Percentiles rank a stretch among this genome's conserved stretches.
Evolutionary conservation across 2,329 filamentous ascomycete genomes (phyloP).

Genomic region (Diaporthe ilicicola): DNA sequence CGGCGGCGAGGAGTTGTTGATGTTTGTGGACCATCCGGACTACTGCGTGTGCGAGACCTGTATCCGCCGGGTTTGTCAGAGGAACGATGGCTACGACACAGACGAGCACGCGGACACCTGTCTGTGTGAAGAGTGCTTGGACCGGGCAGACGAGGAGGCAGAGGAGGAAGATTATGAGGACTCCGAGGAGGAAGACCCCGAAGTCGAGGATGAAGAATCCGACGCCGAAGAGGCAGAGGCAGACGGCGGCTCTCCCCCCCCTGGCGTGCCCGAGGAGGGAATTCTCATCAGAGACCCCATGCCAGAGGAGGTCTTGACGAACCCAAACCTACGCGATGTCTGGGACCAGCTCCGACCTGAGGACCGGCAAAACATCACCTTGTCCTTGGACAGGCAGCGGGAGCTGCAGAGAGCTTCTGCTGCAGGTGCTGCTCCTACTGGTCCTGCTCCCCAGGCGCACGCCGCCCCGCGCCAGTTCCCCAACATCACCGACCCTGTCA

Average conservation of each 20-base stretch:
- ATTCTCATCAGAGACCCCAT: not conserved
- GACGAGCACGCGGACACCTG: not conserved
- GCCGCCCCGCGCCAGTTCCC: conserved; percentile 9
- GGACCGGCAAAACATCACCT: conserved; percentile 12
- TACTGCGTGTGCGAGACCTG: not conserved
- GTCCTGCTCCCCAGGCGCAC: not conserved
- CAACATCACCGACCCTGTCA: conserved; percentile 14
- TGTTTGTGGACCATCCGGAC: not conserved
- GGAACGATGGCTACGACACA: not conserved
- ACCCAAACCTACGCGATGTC: not conserved
- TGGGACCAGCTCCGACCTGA: conserved; percentile 19
- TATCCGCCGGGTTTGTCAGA: not conserved
- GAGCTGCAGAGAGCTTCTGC: too few species aligned
- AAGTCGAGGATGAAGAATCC: not conserved
- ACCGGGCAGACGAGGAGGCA: not conserved
- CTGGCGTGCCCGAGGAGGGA: too few species aligned
- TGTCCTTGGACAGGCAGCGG: not conserved
- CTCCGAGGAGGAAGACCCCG: not conserved
- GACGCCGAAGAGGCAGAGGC: not conserved
- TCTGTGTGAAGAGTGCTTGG: not conserved
- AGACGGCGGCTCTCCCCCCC: not conserved
- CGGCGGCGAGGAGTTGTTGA: not conserved
- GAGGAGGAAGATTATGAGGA: not conserved
- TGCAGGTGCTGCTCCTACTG: not conserved
- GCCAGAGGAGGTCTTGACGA: conserved; percentile 11